Evolutionary conservation across 306 rosid genomes (phyloP), one percentile per base, ranked within the genome.

Genomic region (Quercus engelmannii): DNA sequence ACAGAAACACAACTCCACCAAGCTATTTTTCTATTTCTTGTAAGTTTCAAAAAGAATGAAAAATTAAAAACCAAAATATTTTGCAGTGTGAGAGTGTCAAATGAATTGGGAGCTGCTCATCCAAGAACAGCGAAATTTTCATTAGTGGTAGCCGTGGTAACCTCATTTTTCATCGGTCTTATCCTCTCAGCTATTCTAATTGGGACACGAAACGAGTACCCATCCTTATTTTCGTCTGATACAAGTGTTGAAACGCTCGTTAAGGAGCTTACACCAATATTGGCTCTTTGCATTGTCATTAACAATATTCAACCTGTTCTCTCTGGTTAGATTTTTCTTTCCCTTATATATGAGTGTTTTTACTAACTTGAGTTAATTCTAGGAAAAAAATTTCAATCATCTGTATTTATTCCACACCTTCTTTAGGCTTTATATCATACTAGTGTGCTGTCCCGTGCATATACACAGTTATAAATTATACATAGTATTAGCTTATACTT

Each of bases 41-140:
- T 38, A 7, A 64, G n/a, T 64, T 5, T 38, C 2, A 64, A 30
- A 64, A 17, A 6, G 31, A 1, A 1, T 10, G 17, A 28, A 35
- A 6, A 14, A 15, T 9, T 64, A 28, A 63, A 31, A 31, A 19
- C 38, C 3, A 4, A n/a, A 52, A 12, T 21, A 59, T 69, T 31
- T 2, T 55, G 85, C 88, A 94, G 98, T 55, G 98, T 94, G 83
- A 85, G 98, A 65, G 93, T 94, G 23, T 94, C 98, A 6, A 94
- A 94, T 71, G 98, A 94, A 83, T 62, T 94, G n/a, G 98, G 98
- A 0, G 98, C 93, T 71, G 79, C 73, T 30, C 98, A 92, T 59
- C 97, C 98, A 54, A 91, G 97, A 87, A 80, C 94, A 4, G 98
- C 97, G 12, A 91, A 76, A 74, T 94, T 92, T 76, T 89, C 97